These are phyloP conservation scores for Papiliotrema nemorosa DNA, from an alignment of 1,284 basidiomycete species.

Conservation along the genomic window DNA sequence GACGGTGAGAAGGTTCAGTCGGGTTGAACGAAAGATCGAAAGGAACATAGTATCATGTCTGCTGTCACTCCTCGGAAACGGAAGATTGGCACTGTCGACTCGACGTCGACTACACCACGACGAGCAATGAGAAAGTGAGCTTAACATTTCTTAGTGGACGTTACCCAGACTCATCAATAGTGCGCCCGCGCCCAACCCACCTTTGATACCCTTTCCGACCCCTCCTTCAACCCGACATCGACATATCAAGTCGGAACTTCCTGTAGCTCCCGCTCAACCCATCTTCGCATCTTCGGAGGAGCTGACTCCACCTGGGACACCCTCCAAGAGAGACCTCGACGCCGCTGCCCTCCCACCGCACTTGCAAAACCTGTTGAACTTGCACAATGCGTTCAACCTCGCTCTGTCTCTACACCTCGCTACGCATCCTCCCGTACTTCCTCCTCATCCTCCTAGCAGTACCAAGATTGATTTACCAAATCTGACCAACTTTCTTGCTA, in stretches of 20 bases:
- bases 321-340: background rate
- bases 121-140: constrained; percentile 20
- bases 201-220: constrained; percentile 39
- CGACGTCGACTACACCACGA: constrained; percentile 8
- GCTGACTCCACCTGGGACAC: background rate
- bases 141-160: background rate
- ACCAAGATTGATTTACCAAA: constrained; percentile 38
- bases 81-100: constrained; percentile 12
- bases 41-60: constrained; percentile 5
- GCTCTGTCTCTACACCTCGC: constrained; percentile 48
- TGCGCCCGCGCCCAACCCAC: constrained; percentile 32
- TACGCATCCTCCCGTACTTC: constrained; percentile 46
- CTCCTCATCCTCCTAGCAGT: constrained; percentile 34
- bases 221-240: constrained; percentile 30
- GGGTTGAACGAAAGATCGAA: too few species aligned
- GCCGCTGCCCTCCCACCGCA: constrained; percentile 33
- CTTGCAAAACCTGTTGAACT: constrained; percentile 40
- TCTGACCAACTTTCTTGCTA: constrained; percentile 41
- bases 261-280: constrained; percentile 6
- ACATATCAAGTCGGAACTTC: constrained; percentile 6
- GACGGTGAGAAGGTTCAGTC: too few species aligned
- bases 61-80: constrained; percentile 32
- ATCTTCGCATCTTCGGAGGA: constrained; percentile 1
- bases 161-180: constrained; percentile 11
- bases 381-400: constrained; percentile 47